Conservation (phyloP, 345 rosid species). For the Nephelium lappaceum region DNA sequence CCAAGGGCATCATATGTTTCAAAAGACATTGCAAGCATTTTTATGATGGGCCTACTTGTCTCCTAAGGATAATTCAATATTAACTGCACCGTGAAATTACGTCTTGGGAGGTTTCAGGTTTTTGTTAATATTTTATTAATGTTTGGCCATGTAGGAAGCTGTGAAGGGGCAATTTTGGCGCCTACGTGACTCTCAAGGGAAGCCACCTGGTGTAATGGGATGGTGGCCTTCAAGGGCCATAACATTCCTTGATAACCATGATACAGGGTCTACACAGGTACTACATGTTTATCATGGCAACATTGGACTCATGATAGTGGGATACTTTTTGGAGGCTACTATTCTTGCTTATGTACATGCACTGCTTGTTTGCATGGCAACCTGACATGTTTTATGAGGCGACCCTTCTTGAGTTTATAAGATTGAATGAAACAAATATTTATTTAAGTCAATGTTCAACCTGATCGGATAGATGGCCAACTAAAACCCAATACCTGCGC, state of each 20-base stretch:
- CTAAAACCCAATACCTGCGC: not conserved
- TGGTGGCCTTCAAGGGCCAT: slow-evolving; percentile 98
- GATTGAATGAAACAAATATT: not conserved
- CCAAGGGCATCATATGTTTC: not conserved
- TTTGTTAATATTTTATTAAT: slow-evolving; percentile 16
- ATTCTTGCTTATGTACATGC: not conserved
- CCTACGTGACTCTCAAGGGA: slow-evolving; percentile 76
- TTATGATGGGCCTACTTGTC: not conserved
- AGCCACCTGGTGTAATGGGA: slow-evolving; percentile 93
- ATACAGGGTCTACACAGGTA: slow-evolving; percentile 95
- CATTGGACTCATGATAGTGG: not conserved
- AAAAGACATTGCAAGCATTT: not conserved
- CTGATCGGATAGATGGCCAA: not conserved
- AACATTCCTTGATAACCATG: slow-evolving; percentile 89
- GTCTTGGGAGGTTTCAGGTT: not conserved
- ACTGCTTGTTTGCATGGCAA: not conserved
- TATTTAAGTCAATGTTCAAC: not conserved
- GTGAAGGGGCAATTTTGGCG: slow-evolving; percentile 89
- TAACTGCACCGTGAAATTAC: not conserved
- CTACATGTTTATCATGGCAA: not conserved
- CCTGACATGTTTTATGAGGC: not conserved
- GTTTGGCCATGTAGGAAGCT: slow-evolving; percentile 60
- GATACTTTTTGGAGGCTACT: not conserved
- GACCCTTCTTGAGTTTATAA: not conserved
- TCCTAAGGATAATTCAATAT: not conserved